Base-by-base conservation (phyloP, 257 asterid genomes). In the Parsonsia alboflavescens region DNA sequence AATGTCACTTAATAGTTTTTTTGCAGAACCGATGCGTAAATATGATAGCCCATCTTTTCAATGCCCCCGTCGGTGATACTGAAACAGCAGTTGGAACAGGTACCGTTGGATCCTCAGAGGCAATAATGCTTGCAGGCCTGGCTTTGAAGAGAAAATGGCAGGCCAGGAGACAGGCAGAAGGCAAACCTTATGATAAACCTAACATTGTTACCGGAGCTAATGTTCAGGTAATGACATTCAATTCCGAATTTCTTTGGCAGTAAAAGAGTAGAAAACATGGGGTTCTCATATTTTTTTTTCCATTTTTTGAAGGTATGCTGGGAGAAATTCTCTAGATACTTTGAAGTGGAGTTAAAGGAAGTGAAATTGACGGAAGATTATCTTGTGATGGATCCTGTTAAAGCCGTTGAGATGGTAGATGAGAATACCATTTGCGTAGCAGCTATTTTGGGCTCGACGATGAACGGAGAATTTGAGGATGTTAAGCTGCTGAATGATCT, bases 351-450 rank as follows among this genome's bases (percentile, higher is more conserved):
- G 58, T 24, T 68, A 10, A 68, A 68, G 53, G 73, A 68, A 16
- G 73, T 68, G 16, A 46, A 68, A 9, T n/a, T 68, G 2, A 45
- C 41, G 0, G 73, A 68, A 19, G 58, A 57, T 3, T 68, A 45
- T 19, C 46, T 45, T 24, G 73, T 68, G 41, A 68, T 68, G 73
- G 73, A 68, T 3, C 73, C 73, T 1, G 16, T 22, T 21, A 68
- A 68, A 68, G 73, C 73, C 11, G 58, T 68, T 12, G 73, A 68
- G 10, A 68, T 45, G 73, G 58, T 68, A 22, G 58, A 68, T 46
- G 73, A 68, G 11, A 68, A 68, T 46, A 68, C 73, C 5, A 68
- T 68, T 45, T 68, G 73, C 24, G 58, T 68, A 11, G 73, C 73
- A 11, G 44, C 58, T 7, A 68, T 68, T 3, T n/a, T 68, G 13